phyloP scores from a whole-genome alignment of 2,329 filamentous ascomycete genomes.

The Hypoxylon sp. region DNA sequence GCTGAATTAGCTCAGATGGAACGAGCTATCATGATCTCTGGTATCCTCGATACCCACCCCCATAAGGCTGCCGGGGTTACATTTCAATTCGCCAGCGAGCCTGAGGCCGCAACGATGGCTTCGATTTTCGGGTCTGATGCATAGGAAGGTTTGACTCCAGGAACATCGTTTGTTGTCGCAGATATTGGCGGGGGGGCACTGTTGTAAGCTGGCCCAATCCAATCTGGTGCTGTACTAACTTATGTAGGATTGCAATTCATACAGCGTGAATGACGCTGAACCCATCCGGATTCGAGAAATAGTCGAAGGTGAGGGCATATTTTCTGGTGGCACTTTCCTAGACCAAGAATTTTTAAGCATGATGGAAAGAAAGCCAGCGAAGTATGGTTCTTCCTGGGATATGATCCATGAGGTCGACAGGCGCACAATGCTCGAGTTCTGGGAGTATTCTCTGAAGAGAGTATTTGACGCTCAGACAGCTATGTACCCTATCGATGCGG shows the following conservation, averaged over 20 bases:
- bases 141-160: slow-evolving; percentile 1
- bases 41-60: slow-evolving; percentile 45
- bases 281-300: slow-evolving; percentile 49
- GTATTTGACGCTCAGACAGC: background rate
- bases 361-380: slow-evolving; percentile 37
- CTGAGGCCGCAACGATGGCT: slow-evolving; percentile 55
- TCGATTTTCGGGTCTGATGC: slow-evolving; percentile 45
- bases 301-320: slow-evolving; percentile 49
- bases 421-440: background rate
- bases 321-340: slow-evolving; percentile 53
- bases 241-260: slow-evolving; percentile 53
- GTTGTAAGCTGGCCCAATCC: background rate
- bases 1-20: slow-evolving; percentile 51
- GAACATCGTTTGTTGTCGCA: slow-evolving; percentile 41
- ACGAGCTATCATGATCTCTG: slow-evolving; percentile 46
- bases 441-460: background rate
- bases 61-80: slow-evolving; percentile 37
- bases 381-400: background rate
- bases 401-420: background rate
- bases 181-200: slow-evolving; percentile 48
- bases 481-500: background rate
- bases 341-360: slow-evolving; percentile 49
- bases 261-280: slow-evolving; percentile 34
- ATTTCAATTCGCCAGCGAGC: slow-evolving; percentile 52
- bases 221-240: background rate